Conservation (phyloP, 345 rosid species). For the Kernera saxatilis region DNA sequence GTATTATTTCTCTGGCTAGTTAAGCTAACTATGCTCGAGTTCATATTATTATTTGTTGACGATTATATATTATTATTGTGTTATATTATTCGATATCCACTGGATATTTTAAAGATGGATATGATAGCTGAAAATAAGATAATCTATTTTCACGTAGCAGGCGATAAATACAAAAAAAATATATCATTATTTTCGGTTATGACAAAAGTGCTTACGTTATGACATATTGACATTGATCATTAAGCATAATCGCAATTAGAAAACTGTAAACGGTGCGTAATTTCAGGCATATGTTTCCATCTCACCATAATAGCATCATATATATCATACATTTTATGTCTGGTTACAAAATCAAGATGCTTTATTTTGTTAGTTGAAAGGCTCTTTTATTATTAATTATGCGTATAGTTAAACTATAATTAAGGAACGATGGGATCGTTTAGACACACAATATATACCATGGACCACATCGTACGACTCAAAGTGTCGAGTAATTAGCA, state of each 20-base stretch:
- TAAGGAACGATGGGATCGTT: background rate
- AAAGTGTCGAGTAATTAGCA: conserved; percentile 33
- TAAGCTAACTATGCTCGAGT: too few relatives aligned
- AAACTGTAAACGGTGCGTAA: conserved; percentile 14
- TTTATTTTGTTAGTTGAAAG: background rate
- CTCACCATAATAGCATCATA: background rate
- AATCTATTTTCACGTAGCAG: too few relatives aligned
- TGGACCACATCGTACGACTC: conserved; percentile 23
- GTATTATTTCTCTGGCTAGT: too few relatives aligned
- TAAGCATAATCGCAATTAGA: conserved; percentile 11
- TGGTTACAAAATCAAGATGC: conserved; percentile 16
- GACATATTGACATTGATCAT: background rate
- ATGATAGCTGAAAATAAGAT: background rate
- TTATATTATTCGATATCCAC: too few relatives aligned
- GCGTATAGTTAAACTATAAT: background rate
- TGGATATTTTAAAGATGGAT: background rate
- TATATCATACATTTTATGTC: conserved; percentile 7
- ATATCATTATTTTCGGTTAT: background rate
- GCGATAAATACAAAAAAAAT: too few relatives aligned
- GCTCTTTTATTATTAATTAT: background rate
- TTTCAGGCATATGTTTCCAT: conserved; percentile 29
- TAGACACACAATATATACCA: background rate
- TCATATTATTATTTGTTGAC: too few relatives aligned
- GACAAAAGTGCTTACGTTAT: conserved; percentile 25
- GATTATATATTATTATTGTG: too few relatives aligned